phyloP scores from a whole-genome alignment of 2,329 filamentous ascomycete genomes.

The Taxawa tesnikishii region DNA sequence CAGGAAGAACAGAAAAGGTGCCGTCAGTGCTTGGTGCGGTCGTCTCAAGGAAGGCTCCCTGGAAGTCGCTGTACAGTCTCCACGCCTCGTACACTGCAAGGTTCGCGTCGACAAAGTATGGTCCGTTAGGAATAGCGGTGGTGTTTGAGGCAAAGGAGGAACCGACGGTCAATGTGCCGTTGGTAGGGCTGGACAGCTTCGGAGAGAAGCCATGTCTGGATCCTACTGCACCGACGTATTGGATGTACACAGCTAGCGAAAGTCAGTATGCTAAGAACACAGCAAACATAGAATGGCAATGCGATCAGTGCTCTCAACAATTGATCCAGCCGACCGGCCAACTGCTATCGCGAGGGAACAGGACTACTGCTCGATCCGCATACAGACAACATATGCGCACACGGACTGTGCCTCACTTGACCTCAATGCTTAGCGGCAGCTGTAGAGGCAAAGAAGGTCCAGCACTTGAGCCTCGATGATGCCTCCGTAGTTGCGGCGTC shows the following conservation, averaged over 20 bases:
- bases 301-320: too few species aligned
- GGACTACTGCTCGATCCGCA: too few species aligned
- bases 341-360: too few species aligned
- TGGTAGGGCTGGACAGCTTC: constrained; percentile 2
- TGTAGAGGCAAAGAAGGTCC: too few species aligned
- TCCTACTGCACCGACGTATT: constrained; percentile 6
- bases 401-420: too few species aligned
- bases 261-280: not conserved
- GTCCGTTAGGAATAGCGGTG: constrained; percentile 27
- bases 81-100: constrained; percentile 37
- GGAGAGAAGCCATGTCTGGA: constrained; percentile 5
- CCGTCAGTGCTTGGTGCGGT: constrained; percentile 25
- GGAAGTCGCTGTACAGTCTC: constrained; percentile 36
- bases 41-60: constrained; percentile 38
- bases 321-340: too few species aligned
- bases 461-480: too few species aligned
- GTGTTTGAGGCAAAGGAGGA: constrained; percentile 9
- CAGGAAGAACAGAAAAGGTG: constrained; percentile 30
- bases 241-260: constrained; percentile 7
- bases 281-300: too few species aligned
- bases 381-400: too few species aligned
- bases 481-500: too few species aligned
- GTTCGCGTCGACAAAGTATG: constrained; percentile 36
- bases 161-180: constrained; percentile 7
- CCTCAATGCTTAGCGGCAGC: too few species aligned